Evolutionary conservation across 176 grass and related monocot species (phyloP).

Genomic region (maize (Zea mays)): Zm-B73-REFERENCE-NAM-5.0 NC_050097.1:38345501-38346000

Average conservation of each 20-base stretch:
- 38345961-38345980: not conserved
- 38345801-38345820: not conserved
- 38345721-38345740: not conserved
- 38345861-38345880: not conserved
- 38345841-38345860: not conserved
- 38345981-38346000: not conserved
- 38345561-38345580: constrained; percentile 22
- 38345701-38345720: not conserved
- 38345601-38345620: not conserved
- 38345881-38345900: not conserved
- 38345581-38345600: too few species aligned
- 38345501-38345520: not conserved
- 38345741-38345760: not conserved
- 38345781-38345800: not conserved
- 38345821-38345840: not conserved
- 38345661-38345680: constrained; percentile 1
- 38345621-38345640: constrained; percentile 4
- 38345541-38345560: constrained; percentile 1
- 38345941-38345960: not conserved
- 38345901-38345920: not conserved
- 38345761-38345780: not conserved
- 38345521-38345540: constrained; percentile 22
- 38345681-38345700: constrained; percentile 21
- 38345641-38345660: too few species aligned
- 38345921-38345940: not conserved